Evolutionary conservation across 208 protist species (phyloP), one percentile per base, ranked within the genome.

Genomic region (Strigomonas galati): DNA sequence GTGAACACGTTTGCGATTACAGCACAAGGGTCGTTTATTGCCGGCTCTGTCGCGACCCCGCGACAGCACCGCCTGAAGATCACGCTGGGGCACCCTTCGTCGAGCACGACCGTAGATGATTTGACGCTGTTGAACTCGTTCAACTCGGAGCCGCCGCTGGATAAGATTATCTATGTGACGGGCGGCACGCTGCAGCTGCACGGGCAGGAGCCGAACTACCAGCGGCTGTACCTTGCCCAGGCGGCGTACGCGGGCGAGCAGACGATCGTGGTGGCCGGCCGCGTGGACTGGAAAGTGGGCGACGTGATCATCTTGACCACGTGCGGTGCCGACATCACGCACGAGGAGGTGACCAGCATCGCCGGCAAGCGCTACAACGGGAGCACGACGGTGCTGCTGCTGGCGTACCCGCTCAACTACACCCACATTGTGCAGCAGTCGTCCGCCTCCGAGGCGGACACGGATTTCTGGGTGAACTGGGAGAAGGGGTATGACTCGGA

Each of bases 281-380:
- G 74, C 23, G 72, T 85, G 51, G 67, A 67, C 56, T 93, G 87
- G 87, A 0, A 19, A 0, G 65, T 78, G 0, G 87, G 82, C 53
- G 76, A 79, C 32, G 15, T 43, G 26, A 72, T 93, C 46, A 71
- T 82, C 24, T 59, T 93, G 35, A 80, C 79, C 19, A 69, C 65
- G 15, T 70, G 68, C 28, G 62, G 60, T 65, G 23, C 49, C 49
- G 58, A 70, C 56, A 52, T 66, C 7, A 32, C 67, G 30, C 69
- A 91, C 48, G 60, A 62, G 12, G 87, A 91, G 57, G 31, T 40
- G 49, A 67, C 74, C 24, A 59, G 56, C 23, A 78, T 93, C 30
- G 62, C 30, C 7, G 15, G 40, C 15, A 32, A 71, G 19, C 21
- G 2, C 14, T 54, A 65, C 17, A 71, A 67, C 35, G 76, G 69